Evolutionary conservation across 768 basidiomycete species (phyloP).

Genomic region (Leccinum subgranulosum): DNA sequence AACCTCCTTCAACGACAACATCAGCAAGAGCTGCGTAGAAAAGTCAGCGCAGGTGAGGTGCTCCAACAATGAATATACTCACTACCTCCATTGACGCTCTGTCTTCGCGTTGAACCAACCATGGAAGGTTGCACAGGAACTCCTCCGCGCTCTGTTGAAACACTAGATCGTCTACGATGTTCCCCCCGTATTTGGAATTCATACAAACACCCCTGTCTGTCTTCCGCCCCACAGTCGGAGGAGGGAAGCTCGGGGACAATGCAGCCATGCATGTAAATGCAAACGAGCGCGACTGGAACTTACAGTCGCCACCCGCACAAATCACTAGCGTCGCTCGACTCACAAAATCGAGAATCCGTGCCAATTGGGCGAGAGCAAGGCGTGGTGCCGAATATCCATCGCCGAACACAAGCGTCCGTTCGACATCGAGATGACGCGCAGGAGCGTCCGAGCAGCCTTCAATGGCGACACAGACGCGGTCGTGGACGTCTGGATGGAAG

Average conservation of each 20-base stretch:
- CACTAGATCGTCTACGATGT: slow-evolving; percentile 2
- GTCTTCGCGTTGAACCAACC: slow-evolving; percentile 2
- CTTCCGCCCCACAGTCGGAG: not conserved
- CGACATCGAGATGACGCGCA: slow-evolving; percentile 3
- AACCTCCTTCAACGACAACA: too few species aligned
- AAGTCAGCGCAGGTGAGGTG: not conserved
- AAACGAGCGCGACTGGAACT: slow-evolving; percentile 15
- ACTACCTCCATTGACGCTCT: not conserved
- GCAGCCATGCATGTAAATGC: slow-evolving; percentile 10
- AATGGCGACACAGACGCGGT: not conserved
- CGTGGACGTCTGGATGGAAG: slow-evolving; percentile 13
- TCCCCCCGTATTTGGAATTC: not conserved
- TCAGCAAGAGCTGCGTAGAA: not conserved
- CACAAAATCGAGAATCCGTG: slow-evolving; percentile 4
- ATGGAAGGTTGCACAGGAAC: slow-evolving; percentile 6
- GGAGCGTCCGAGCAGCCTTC: not conserved
- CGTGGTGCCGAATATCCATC: not conserved
- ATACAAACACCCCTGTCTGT: not conserved
- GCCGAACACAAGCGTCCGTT: slow-evolving; percentile 1
- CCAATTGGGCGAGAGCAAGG: slow-evolving; percentile 5
- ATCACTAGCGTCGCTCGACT: slow-evolving; percentile 3
- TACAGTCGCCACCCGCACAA: slow-evolving; percentile 8
- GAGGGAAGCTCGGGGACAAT: not conserved
- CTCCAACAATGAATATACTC: not conserved
- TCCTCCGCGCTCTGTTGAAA: slow-evolving; percentile 12